Base-by-base conservation (phyloP, 2,329 filamentous ascomycete species). In the Talaromyces sp. region DNA sequence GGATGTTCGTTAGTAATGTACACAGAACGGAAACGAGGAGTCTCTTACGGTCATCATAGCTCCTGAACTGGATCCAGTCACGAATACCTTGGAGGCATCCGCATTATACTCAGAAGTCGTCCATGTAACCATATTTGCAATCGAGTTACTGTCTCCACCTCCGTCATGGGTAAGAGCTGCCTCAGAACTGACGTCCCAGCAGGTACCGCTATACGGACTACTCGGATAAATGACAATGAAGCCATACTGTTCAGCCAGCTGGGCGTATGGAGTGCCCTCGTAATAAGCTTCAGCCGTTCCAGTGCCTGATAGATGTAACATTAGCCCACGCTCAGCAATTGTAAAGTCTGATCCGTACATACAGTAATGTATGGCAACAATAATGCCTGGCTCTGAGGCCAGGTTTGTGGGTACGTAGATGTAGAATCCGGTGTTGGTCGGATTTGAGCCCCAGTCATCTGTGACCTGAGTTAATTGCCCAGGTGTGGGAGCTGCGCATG, bases 301-400 rank as follows among this genome's bases (percentile, higher is more conserved):
- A n/a, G 44, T 54, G 56, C 61, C 61, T 63, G 39, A 58, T 39
- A 52, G 18, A 23, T 6, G n/a, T 25, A 21, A 46, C 23, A 28
- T 58, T 28, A 58, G 54, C 31, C 23, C 18, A 31, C 14, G 14
- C 5, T 56, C 14, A n/a, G 54, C 16, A 11, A 28, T 33, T 28
- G 42, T 1, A 23, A 7, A 8, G 0, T 40, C 37, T 46, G 21
- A 5, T n/a, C 18, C 14, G 33, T 21, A 31, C 39, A 76, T 78
- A 73, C 85, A 87, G 78, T 81, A 85, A 75, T 86, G 81, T 39
- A 82, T 80, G 64, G 81, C 84, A 37, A 86, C 82, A 12, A 86
- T 75, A 56, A 86, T 76, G 2, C 81, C 79, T 0, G 84, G 83
- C 5, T 71, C 78, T 1, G 76, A 58, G 2, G 77, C 75, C 28